phyloP scores from a whole-genome alignment of 305 asterid species.

The Fraxinus albicans region DNA sequence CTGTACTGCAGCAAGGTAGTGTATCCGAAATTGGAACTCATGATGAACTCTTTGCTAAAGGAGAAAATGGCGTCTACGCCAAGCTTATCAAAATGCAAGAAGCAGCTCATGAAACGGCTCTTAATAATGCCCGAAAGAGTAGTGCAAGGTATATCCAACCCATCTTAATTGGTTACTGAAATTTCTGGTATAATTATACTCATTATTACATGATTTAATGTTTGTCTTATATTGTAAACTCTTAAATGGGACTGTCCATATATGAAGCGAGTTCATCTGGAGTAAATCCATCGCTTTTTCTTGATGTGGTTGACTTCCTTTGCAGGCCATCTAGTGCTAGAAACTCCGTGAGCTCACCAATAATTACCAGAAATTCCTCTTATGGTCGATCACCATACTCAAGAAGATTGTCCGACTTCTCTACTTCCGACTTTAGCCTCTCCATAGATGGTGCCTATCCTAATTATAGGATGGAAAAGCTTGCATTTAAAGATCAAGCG shows the following conservation, averaged over 20 bases:
- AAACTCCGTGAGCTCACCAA: slow-evolving; percentile 95
- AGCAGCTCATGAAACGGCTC: slow-evolving; percentile 91
- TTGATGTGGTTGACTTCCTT: slow-evolving; percentile 4
- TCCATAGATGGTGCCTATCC: slow-evolving; percentile 77
- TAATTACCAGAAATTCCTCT: slow-evolving; percentile 87
- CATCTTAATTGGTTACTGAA: neutral
- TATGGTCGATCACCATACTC: slow-evolving; percentile 96
- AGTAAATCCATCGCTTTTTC: neutral
- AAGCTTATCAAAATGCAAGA: slow-evolving; percentile 95
- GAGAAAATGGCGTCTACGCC: slow-evolving; percentile 80
- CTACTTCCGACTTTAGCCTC: slow-evolving; percentile 94
- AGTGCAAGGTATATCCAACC: slow-evolving; percentile 70
- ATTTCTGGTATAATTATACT: neutral
- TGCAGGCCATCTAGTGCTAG: slow-evolving; percentile 98
- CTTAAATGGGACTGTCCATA: neutral
- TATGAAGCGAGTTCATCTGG: neutral
- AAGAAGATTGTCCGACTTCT: slow-evolving; percentile 87
- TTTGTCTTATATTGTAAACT: neutral
- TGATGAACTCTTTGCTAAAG: slow-evolving; percentile 83
- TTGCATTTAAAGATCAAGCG: slow-evolving; percentile 89
- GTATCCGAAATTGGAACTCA: slow-evolving; percentile 89
- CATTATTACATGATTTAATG: neutral
- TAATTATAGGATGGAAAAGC: slow-evolving; percentile 77
- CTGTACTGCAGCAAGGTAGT: slow-evolving; percentile 89
- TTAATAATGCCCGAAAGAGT: slow-evolving; percentile 83